These are phyloP conservation scores for Magnaporthiopsis rhizophila DNA, from an alignment of 2,329 filamentous ascomycete species.

Conservation along the genomic window DNA sequence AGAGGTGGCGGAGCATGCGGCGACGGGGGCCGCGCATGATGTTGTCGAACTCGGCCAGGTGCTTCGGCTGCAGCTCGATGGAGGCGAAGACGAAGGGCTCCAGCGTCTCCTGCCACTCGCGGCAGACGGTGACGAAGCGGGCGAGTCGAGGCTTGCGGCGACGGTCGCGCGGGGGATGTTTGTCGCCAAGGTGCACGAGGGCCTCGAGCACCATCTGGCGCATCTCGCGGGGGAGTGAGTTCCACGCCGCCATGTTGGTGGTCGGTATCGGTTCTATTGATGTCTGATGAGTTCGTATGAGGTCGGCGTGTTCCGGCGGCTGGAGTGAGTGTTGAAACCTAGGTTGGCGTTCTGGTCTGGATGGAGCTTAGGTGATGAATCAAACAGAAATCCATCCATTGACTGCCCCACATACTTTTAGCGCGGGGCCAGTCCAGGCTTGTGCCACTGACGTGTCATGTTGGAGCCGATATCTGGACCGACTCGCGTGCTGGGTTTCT, in stretches of 20 bases:
- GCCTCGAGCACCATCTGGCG: constrained; percentile 6
- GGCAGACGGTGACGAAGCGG: constrained; percentile 19
- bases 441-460: too few species aligned
- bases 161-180: not conserved
- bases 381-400: too few species aligned
- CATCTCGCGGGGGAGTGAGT: constrained; percentile 6
- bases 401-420: too few species aligned
- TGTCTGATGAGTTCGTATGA: too few species aligned
- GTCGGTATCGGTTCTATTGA: not conserved
- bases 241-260: constrained; percentile 1
- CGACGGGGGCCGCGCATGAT: constrained; percentile 15
- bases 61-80: constrained; percentile 14
- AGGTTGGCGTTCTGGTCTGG: too few species aligned
- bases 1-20: constrained; percentile 15
- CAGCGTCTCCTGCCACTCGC: constrained; percentile 19
- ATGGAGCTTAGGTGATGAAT: too few species aligned
- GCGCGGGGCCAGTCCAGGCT: too few species aligned
- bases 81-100: constrained; percentile 18
- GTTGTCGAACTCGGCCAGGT: constrained; percentile 16
- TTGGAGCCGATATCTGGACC: too few species aligned
- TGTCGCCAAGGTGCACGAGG: not conserved
- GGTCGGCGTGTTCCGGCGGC: too few species aligned
- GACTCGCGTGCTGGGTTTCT: not conserved
- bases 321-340: too few species aligned
- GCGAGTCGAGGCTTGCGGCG: constrained; percentile 5